Evolutionary conservation across 768 basidiomycete species (phyloP).

Genomic region (Leccinum imitatum): DNA sequence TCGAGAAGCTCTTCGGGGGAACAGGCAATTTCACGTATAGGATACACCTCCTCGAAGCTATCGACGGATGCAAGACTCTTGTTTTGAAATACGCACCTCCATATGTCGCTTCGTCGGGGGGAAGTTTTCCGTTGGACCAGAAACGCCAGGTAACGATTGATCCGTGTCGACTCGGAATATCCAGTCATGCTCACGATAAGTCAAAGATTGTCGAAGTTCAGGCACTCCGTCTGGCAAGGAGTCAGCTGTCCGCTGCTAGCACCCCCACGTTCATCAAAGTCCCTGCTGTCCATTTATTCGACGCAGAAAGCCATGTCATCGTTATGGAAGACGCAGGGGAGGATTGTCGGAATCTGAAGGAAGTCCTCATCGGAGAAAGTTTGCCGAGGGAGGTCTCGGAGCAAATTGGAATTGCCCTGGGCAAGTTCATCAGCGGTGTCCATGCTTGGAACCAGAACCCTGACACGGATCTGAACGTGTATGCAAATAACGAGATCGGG

Average conservation of each 20-base stretch:
- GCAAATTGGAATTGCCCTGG: slow-evolving; percentile 52
- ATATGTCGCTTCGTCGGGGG: slow-evolving; percentile 34
- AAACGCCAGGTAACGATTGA: slow-evolving; percentile 50
- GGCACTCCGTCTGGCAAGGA: slow-evolving; percentile 45
- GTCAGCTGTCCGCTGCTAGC: slow-evolving; percentile 31
- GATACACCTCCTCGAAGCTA: slow-evolving; percentile 40
- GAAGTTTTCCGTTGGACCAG: slow-evolving; percentile 36
- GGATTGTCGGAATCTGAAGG: slow-evolving; percentile 38
- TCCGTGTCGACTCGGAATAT: neutral
- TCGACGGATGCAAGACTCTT: slow-evolving; percentile 45
- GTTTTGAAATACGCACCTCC: slow-evolving; percentile 60
- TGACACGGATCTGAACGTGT: slow-evolving; percentile 32
- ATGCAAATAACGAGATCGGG: slow-evolving; percentile 41
- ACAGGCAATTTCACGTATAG: slow-evolving; percentile 58
- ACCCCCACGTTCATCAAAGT: slow-evolving; percentile 42
- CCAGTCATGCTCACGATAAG: slow-evolving; percentile 24
- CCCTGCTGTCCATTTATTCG: slow-evolving; percentile 50
- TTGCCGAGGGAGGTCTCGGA: slow-evolving; percentile 30
- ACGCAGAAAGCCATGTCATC: slow-evolving; percentile 47
- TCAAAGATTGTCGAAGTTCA: slow-evolving; percentile 44
- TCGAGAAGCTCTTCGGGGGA: slow-evolving; percentile 51
- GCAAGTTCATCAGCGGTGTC: slow-evolving; percentile 51
- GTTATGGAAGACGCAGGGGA: slow-evolving; percentile 65
- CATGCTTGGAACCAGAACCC: slow-evolving; percentile 47
- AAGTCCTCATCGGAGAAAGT: slow-evolving; percentile 37